phyloP scores from a whole-genome alignment of 1,284 basidiomycete species.

The Pterulicium gracile region DNA sequence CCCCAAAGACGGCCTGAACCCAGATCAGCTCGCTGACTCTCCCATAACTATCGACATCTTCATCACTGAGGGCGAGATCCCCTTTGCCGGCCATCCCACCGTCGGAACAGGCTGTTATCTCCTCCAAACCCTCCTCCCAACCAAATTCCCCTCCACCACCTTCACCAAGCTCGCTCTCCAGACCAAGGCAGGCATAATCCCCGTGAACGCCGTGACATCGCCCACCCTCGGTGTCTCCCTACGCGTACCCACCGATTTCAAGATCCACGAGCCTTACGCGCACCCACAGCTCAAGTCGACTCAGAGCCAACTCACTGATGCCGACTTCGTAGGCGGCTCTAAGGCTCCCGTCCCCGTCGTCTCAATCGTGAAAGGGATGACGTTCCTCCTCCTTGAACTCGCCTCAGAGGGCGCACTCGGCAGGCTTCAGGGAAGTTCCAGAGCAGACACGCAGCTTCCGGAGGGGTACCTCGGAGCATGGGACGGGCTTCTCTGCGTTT shows the following conservation, averaged over 20 bases:
- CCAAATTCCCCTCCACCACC: conserved; percentile 2
- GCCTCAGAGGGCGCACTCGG: conserved; percentile 25
- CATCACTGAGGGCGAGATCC: conserved; percentile 26
- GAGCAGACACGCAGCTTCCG: conserved; percentile 13
- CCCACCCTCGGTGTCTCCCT: conserved; percentile 18
- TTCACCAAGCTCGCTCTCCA: conserved; percentile 19
- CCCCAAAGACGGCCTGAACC: conserved; percentile 10
- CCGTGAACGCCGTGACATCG: conserved; percentile 16
- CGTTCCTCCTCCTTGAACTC: conserved; percentile 28
- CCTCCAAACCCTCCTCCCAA: conserved; percentile 13
- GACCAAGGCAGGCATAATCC: conserved; percentile 30
- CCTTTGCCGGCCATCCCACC: conserved; percentile 35
- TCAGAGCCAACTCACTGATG: conserved; percentile 17
- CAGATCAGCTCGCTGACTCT: conserved; percentile 8
- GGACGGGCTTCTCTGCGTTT: conserved; percentile 24
- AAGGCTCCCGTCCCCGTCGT: conserved; percentile 23
- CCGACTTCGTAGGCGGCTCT: conserved; percentile 24
- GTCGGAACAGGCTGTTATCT: conserved; percentile 30
- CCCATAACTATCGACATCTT: conserved; percentile 29
- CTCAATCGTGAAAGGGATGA: conserved; percentile 36
- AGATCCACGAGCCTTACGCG: conserved; percentile 20
- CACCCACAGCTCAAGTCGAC: conserved; percentile 17
- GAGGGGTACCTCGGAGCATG: conserved; percentile 23
- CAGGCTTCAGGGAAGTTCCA: conserved; percentile 17
- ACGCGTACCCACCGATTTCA: conserved; percentile 29